Evolutionary conservation across 768 basidiomycete species (phyloP).

Genomic region (Russula virescens): DNA sequence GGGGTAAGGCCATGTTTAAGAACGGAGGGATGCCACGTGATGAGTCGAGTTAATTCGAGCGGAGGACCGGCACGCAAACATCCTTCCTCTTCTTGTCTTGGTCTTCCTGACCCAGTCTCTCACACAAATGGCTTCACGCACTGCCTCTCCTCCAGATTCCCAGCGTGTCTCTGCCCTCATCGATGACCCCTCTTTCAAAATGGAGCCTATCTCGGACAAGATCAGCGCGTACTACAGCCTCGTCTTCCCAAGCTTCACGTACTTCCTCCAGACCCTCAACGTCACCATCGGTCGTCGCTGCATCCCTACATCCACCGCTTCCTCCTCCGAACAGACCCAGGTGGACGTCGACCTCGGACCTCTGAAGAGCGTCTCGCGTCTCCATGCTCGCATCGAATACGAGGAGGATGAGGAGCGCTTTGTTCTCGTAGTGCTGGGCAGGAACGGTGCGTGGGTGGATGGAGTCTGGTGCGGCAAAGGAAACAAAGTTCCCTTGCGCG

Average conservation of each 20-base stretch:
- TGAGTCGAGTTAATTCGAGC: neutral
- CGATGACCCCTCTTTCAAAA: conserved; percentile 22
- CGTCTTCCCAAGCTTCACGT: conserved; percentile 90
- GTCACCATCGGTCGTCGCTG: conserved; percentile 93
- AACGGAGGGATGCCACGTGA: conserved; percentile 6
- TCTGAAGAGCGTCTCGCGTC: conserved; percentile 93
- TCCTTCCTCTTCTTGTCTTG: conserved; percentile 11
- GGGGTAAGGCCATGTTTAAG: conserved; percentile 11
- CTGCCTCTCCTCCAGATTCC: conserved; percentile 30
- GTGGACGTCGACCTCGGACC: conserved; percentile 92
- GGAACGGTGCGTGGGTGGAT: conserved; percentile 98
- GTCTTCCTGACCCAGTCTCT: conserved; percentile 11
- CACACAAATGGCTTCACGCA: conserved; percentile 24
- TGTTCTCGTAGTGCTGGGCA: conserved; percentile 84
- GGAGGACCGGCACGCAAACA: neutral
- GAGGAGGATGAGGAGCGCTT: conserved; percentile 87
- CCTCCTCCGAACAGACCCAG: conserved; percentile 50
- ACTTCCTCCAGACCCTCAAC: conserved; percentile 92
- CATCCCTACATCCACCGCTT: conserved; percentile 52
- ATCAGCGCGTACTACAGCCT: conserved; percentile 92
- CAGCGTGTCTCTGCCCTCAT: conserved; percentile 29
- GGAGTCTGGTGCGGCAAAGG: conserved; percentile 93
- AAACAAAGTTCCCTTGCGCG: conserved; percentile 75
- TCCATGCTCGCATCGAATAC: conserved; percentile 94
- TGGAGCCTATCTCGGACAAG: conserved; percentile 51